A percentile compares a stretch with the other conserved stretches of the same genome.
phyloP scores from a whole-genome alignment of 768 basidiomycete genomes.

The Favolaschia claudopus region DNA sequence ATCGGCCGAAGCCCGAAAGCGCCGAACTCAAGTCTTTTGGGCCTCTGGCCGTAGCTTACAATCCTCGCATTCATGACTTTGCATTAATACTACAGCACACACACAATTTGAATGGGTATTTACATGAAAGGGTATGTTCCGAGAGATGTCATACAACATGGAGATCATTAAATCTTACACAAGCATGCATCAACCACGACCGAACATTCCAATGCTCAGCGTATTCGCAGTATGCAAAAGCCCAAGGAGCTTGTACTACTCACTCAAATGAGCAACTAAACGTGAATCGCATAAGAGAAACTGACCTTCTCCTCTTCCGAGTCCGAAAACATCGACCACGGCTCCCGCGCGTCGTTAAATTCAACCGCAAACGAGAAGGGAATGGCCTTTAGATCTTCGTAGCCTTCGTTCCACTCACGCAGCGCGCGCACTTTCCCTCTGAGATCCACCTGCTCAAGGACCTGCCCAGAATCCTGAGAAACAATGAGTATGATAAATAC shows the following conservation, averaged over 20 bases:
- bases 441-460: constrained; percentile 54
- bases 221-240: constrained; percentile 43
- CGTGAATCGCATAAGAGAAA: neutral
- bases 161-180: neutral
- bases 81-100: neutral
- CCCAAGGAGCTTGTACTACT: constrained; percentile 55
- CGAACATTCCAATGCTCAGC: neutral
- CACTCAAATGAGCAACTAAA: constrained; percentile 11
- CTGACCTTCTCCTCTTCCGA: constrained; percentile 69
- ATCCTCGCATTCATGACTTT: too few relatives aligned
- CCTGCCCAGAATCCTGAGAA: constrained; percentile 46
- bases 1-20: too few relatives aligned
- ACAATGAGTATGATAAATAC: constrained; percentile 1
- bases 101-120: too few relatives aligned
- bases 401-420: constrained; percentile 72
- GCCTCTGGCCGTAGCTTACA: too few relatives aligned
- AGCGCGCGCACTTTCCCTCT: constrained; percentile 54
- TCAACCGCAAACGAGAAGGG: constrained; percentile 72
- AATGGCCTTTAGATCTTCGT: constrained; percentile 71
- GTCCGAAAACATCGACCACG: constrained; percentile 69
- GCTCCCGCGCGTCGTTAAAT: constrained; percentile 54
- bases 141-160: neutral
- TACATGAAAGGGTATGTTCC: constrained; percentile 17
- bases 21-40: too few relatives aligned
- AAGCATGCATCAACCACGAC: neutral